Evolutionary conservation across 176 grass and related monocot genomes (phyloP).

Genomic region (Oryza glumipatula): DNA sequence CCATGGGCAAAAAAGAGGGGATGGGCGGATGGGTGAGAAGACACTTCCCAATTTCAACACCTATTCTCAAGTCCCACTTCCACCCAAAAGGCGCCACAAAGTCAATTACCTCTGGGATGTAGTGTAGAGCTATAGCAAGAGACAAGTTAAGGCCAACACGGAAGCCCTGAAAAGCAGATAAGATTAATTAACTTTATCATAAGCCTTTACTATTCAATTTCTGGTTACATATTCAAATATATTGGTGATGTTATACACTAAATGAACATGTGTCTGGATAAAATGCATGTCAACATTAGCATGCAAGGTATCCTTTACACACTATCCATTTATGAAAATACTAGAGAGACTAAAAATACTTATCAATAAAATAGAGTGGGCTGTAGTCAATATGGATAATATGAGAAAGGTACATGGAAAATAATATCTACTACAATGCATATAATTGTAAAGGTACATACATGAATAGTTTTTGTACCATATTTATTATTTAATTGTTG

Average conservation of each 20-base stretch:
- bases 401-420: background rate
- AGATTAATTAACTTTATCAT: background rate
- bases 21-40: background rate
- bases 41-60: background rate
- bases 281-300: background rate
- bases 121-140: constrained; percentile 95
- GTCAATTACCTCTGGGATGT: constrained; percentile 87
- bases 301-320: background rate
- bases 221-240: constrained; percentile 15
- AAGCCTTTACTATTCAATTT: background rate
- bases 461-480: background rate
- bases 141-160: constrained; percentile 89
- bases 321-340: background rate
- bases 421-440: background rate
- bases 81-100: constrained; percentile 19
- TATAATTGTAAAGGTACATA: constrained; percentile 1
- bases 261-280: background rate
- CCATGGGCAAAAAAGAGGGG: background rate
- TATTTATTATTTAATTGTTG: background rate
- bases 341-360: background rate
- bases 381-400: background rate
- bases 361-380: background rate
- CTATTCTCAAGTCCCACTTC: background rate
- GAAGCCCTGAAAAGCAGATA: constrained; percentile 62
- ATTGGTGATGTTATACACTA: background rate